Evolutionary conservation across 2,329 filamentous ascomycete species (phyloP).

Genomic region (Stylonectria norvegica): DNA sequence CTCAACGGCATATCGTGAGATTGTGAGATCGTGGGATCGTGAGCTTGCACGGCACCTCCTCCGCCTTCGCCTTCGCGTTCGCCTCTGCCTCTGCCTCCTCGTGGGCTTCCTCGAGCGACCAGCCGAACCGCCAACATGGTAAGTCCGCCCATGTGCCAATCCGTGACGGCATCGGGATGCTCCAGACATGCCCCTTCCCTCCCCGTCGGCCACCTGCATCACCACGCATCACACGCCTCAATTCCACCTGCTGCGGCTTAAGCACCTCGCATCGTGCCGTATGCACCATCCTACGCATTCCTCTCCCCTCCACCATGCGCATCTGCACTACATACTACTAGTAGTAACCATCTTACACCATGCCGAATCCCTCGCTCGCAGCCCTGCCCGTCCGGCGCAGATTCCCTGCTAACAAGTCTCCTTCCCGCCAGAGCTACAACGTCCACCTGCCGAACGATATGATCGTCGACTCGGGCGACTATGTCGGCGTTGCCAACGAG

Average conservation of each 20-base stretch:
- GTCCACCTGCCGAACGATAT: slow-evolving; percentile 55
- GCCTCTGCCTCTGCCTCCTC: background rate
- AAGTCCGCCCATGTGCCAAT: background rate
- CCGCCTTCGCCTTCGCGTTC: background rate
- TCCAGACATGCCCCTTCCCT: background rate
- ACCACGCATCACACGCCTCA: background rate
- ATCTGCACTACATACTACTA: slow-evolving; percentile 4
- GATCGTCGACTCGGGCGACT: slow-evolving; percentile 54
- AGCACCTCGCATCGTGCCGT: too few species aligned
- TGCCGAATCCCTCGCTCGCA: too few species aligned
- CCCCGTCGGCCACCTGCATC: background rate
- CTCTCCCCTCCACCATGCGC: slow-evolving; percentile 5
- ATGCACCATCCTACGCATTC: too few species aligned
- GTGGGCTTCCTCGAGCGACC: background rate
- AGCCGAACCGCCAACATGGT: background rate
- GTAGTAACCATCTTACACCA: slow-evolving; percentile 5
- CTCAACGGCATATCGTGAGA: background rate
- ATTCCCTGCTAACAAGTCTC: slow-evolving; percentile 24
- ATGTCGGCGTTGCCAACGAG: slow-evolving; percentile 47
- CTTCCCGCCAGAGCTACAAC: slow-evolving; percentile 45
- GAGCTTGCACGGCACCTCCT: too few species aligned
- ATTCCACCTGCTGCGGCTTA: background rate
- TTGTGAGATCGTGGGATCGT: too few species aligned
- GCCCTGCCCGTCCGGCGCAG: slow-evolving; percentile 16
- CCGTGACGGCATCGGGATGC: background rate